Conservation (phyloP, 1,284 basidiomycete species). For the Trichosporon sp. region DNA sequence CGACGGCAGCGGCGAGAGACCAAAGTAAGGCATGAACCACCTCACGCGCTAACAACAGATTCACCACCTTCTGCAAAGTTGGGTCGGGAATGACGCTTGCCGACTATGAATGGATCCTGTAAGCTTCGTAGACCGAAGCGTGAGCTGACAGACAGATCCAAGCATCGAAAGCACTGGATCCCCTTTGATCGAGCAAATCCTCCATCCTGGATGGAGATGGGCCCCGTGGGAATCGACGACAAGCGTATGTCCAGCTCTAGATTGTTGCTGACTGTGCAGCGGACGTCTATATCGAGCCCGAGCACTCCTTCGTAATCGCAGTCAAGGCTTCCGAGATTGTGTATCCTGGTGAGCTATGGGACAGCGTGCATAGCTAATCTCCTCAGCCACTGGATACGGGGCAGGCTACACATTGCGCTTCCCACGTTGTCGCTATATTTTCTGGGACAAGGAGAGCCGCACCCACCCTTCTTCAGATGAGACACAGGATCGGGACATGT, state of each 20-base stretch:
- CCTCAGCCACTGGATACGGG: slow-evolving; percentile 44
- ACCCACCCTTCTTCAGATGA: slow-evolving; percentile 31
- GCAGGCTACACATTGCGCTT: slow-evolving; percentile 60
- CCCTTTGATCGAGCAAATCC: slow-evolving; percentile 41
- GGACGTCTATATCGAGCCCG: slow-evolving; percentile 48
- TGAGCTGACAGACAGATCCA: slow-evolving; percentile 26
- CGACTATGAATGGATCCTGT: slow-evolving; percentile 69
- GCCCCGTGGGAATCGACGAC: slow-evolving; percentile 39
- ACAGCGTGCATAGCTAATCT: slow-evolving; percentile 4
- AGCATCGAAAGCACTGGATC: slow-evolving; percentile 43
- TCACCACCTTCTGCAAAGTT: slow-evolving; percentile 64
- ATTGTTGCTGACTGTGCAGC: slow-evolving; percentile 30
- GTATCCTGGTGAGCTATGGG: slow-evolving; percentile 55
- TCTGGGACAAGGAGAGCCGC: slow-evolving; percentile 48
- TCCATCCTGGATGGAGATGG: slow-evolving; percentile 41
- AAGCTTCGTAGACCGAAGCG: slow-evolving; percentile 8
- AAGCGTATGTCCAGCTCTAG: slow-evolving; percentile 31
- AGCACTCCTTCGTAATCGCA: slow-evolving; percentile 60
- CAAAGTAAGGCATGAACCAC: slow-evolving; percentile 52
- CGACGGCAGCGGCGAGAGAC: slow-evolving; percentile 56
- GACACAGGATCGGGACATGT: slow-evolving; percentile 41
- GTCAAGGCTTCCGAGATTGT: slow-evolving; percentile 87
- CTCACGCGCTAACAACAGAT: slow-evolving; percentile 20
- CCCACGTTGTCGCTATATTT: slow-evolving; percentile 72
- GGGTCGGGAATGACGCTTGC: slow-evolving; percentile 77